Base-by-base conservation (phyloP, 345 rosid genomes). In the Ricinus communis region DNA sequence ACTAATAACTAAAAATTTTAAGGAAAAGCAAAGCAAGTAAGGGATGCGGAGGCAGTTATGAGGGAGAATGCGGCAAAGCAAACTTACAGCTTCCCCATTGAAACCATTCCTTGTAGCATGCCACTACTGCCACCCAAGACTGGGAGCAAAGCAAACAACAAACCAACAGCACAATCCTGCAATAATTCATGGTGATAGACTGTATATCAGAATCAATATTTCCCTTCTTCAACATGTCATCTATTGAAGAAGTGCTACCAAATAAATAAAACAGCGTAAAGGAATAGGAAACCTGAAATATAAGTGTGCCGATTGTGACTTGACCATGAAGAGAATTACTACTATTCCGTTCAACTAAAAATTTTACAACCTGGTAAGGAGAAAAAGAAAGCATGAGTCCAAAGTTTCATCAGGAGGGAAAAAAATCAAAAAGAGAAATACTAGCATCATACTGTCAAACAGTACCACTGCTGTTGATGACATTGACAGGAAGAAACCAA, bases 101-200 rank as follows among this genome's bases (percentile, higher is more conserved):
- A 87, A 71, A 86, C 74, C 83, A 96, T 83, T 79, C 99, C 99
- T 49, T 86, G 90, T 55, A 89, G 74, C 56, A 85, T 69, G 65
- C 99, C 98, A 71, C 96, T 91, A 77, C 83, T 88, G 65, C 99
- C 99, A 68, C 99, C 96, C 87, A 96, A 81, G 79, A 93, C 94
- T 51, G 98, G 99, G 63, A 96, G 96, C 85, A 96, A 76, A 64
- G 99, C 99, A 51, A 91, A 96, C 33, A 93, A 74, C 80, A 95
- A 87, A 72, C 97, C 99, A 71, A 95, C 93, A 72, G 93, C 91
- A 83, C 99, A 95, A 82, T 93, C 98, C 97, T 93, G 83, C 78
- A 80, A 83, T 49, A 69, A 59, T 49, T 67, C 74, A 11, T 24
- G 28, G 25, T 49, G 79, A 59, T 25, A 53, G 80, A 63, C 46